Evolutionary conservation across 306 rosid species (phyloP), one percentile per base, ranked within the genome.

Genomic region (Fragaria nilgerrensis): DNA sequence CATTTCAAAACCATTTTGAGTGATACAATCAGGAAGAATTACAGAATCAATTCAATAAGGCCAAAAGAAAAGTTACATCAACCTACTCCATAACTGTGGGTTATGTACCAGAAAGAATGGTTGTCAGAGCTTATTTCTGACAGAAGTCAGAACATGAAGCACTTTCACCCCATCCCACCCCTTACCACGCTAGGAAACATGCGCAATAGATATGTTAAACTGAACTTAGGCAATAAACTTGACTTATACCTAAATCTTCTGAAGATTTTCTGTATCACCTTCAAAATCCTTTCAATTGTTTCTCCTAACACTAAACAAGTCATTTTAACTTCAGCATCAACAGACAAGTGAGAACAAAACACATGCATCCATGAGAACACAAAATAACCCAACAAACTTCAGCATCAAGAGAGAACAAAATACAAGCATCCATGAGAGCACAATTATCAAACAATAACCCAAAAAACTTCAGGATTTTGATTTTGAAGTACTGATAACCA

Each of bases 311-410:
- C 14, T 37, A n/a, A 65, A 62, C 77, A n/a, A 37, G 52, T 55
- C 52, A 73, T 37, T 53, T 55, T 55, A 44, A 55, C 50, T 55
- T n/a, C 22, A 73, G 66, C 43, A 34, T 13, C 66, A 61, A 61
- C 20, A 13, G 20, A 61, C n/a, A 6, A 29, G 10, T 62, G 41
- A 15, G n/a, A 32, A 39, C 66, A 73, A 37, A 53, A 10, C 7
- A 56, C 27, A 56, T 7, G 67, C 77, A 58, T 25, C 17, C 9
- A 1, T 58, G 29, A 74, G 17, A 74, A 59, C 69, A 43, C 27
- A 23, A 23, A 56, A 61, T 10, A 20, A 62, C 48, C 45, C 56
- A 44, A 29, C 20, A 61, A 62, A 45, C 34, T 27, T 75, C 9
- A 45, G 36, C 36, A 32, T 32, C n/a, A 15, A 29, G 10, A 29